Base-by-base conservation (phyloP, 1,139 yeast genomes). In the Pichia sp. region DNA sequence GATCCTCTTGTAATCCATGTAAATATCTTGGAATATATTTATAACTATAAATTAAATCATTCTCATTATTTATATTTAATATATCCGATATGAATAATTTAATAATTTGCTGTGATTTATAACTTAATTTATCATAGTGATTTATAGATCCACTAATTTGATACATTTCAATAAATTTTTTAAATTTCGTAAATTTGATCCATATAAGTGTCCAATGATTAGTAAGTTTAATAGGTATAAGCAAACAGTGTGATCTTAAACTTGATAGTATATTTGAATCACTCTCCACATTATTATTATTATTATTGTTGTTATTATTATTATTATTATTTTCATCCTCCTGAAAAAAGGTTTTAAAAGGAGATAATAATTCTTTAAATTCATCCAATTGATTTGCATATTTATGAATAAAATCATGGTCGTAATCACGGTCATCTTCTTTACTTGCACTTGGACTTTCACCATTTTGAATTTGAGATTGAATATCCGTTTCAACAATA, bases 181-280 rank as follows among this genome's bases (percentile, higher is more conserved):
- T 28, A 31, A 36, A 20, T 26, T 46, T 45, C 12, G 42, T 43
- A 28, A 57, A 53, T 36, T 55, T 52, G 9, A 57, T 43, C 62
- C 62, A 58, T 4, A 58, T 39, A 22, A 56, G 38, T 2, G 60
- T 46, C 61, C 61, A 58, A 20, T 39, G 34, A 12, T 49, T 37
- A 4, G 47, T 37, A 20, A 51, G 39, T 34, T 53, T 52, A 2
- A 56, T 39, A 0, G 56, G 58, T 25, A 57, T 40, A 2, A 58
- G 22, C 11, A 58, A 16, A 27, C 51, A 51, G 25, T 42, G 35
- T 23, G 43, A 37, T 42, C 58, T 38, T 23, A 51, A 35, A 2
- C 35, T 32, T 32, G 34, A 29, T 29, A 42, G 12, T 24, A 28
- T 35, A 10, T 6, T 3, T 7, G n/a, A 3, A 11, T 26, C 22